Evolutionary conservation across 2,329 filamentous ascomycete genomes (phyloP), one percentile per base, ranked within the genome.

Genomic region (Fusarium sambucinum): DNA sequence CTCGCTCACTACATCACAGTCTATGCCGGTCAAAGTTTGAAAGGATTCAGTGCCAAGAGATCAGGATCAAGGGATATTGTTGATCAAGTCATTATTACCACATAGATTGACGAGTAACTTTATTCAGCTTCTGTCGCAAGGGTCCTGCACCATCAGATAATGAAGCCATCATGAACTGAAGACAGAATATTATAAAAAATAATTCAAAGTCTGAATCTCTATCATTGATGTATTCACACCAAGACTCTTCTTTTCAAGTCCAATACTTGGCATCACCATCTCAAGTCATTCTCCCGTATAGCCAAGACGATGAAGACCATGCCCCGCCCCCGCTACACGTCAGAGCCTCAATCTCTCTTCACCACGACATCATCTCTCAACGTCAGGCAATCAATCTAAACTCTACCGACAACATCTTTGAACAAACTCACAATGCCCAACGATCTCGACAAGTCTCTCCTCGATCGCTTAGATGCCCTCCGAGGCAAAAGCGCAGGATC

Each of bases 391-490:
- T 27, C 4, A 14, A 25, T 33, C 17, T 21, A 8, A 29, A 38
- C 23, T 3, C 11, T 9, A 12, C 3, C 14, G 27, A n/a, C 14
- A 2, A 21, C 5, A 5, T 6, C 21, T n/a, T 13, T 29, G 23
- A 19, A 33, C 8, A 10, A 1, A 27, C 7, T 33, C 2, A 21
- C 0, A 32, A 80, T 80, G 79, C 71, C 76, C 9, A 71, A 77
- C 61, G 74, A 77, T 33, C 55, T 79, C 30, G 85, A 87, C 68
- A 81, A 78, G 62, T 82, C 81, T 21, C 77, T 89, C 25, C 77
- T 88, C 23, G 83, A 85, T 58, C 83, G 86, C 30, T 79, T 89
- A 30, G 86, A 86, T 52, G 86, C 86, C 12, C 77, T 89, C 37
- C 76, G 78, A 47, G 78, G 77, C 23, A 66, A 68, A 25, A 74